Evolutionary conservation across 225 moss, liverwort and hornwort species (phyloP).

Genomic region (Physcomitrium patens): DNA sequence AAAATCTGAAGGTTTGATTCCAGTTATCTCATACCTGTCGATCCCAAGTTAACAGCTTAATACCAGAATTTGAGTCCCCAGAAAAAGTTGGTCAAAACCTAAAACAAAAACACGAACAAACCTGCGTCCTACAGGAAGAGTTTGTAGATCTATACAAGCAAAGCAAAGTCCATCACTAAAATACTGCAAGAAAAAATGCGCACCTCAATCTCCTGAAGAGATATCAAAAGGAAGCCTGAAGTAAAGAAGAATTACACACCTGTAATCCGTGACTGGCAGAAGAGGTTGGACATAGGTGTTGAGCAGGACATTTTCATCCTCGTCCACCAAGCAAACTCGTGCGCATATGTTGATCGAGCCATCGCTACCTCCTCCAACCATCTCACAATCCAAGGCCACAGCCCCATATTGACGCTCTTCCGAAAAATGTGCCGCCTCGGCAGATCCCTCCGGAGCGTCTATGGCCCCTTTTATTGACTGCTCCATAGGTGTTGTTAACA

Average conservation of each 20-base stretch:
- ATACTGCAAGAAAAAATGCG: neutral
- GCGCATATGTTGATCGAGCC: constrained; percentile 62
- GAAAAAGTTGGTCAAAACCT: neutral
- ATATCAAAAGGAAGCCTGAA: constrained; percentile 1
- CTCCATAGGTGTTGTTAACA: constrained; percentile 34
- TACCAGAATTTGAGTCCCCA: constrained; percentile 20
- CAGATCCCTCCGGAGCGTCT: constrained; percentile 21
- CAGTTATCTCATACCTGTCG: constrained; percentile 58
- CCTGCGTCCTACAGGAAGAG: neutral
- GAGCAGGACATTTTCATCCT: constrained; percentile 63
- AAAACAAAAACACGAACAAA: neutral
- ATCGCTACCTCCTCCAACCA: constrained; percentile 74
- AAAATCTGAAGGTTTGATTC: constrained; percentile 54
- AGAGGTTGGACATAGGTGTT: constrained; percentile 61
- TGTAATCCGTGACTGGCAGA: constrained; percentile 61
- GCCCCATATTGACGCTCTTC: constrained; percentile 33
- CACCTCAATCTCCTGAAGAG: neutral
- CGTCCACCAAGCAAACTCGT: constrained; percentile 71
- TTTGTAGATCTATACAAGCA: constrained; percentile 7
- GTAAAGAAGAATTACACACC: constrained; percentile 37
- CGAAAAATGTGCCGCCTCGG: constrained; percentile 26
- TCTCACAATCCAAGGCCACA: constrained; percentile 70
- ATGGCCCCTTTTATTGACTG: constrained; percentile 29
- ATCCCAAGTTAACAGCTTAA: constrained; percentile 11
- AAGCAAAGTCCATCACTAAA: constrained; percentile 2